Conservation (phyloP, 306 rosid genomes). For the Vicia sativa region DNA sequence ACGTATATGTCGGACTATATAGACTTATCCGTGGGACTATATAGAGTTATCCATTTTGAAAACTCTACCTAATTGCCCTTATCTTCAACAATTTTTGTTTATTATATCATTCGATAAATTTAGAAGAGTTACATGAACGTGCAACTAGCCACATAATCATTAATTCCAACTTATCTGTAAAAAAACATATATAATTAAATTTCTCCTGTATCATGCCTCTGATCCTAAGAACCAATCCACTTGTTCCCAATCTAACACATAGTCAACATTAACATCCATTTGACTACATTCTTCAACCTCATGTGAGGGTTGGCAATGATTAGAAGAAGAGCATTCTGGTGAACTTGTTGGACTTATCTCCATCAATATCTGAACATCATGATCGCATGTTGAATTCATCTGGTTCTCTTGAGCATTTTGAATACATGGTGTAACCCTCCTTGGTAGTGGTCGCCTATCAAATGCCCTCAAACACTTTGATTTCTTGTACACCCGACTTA, state of each 20-base stretch:
- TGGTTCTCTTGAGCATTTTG: neutral
- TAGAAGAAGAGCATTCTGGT: constrained; percentile 58
- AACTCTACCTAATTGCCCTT: no score
- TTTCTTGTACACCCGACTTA: constrained; percentile 87
- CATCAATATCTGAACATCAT: neutral
- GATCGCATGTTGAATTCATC: constrained; percentile 28
- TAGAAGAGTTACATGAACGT: no score
- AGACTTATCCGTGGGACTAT: no score
- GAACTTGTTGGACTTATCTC: constrained; percentile 36
- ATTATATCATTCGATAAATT: no score
- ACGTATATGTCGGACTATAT: no score
- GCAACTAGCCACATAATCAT: neutral
- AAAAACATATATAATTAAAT: neutral
- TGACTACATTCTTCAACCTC: constrained; percentile 30
- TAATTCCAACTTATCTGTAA: neutral
- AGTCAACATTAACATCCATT: constrained; percentile 35
- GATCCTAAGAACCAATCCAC: constrained; percentile 51
- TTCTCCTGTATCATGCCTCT: neutral
- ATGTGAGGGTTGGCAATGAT: constrained; percentile 41
- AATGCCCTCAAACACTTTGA: constrained; percentile 76
- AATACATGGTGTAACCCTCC: constrained; percentile 7
- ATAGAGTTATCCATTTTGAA: no score
- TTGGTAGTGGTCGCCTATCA: constrained; percentile 66
- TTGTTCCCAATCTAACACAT: constrained; percentile 65
- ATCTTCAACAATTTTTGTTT: no score